Percentiles rank a stretch among this genome's conserved stretches.
Evolutionary conservation across 2,329 filamentous ascomycete species (phyloP).

Genomic region (Talaromyces albobiverticillius): DNA sequence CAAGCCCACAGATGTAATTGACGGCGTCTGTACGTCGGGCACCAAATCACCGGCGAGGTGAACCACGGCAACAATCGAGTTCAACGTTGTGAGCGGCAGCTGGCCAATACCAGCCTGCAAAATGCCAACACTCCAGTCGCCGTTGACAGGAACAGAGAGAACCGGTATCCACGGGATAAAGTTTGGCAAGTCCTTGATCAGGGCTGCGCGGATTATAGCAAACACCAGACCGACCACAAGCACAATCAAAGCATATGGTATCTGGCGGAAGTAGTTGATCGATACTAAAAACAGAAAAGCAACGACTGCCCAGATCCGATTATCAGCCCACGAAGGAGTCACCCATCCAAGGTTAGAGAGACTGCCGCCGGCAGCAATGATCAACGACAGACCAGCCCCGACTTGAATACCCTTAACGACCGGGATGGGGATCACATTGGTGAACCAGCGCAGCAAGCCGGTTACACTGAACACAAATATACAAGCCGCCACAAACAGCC

Average conservation of each 20-base stretch:
- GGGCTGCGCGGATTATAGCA: conserved; percentile 48
- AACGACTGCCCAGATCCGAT: conserved; percentile 70
- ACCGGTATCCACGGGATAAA: conserved; percentile 62
- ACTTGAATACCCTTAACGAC: conserved; percentile 95
- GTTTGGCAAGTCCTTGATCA: conserved; percentile 44
- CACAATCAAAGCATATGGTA: conserved; percentile 76
- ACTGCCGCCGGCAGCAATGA: conserved; percentile 70
- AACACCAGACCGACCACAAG: conserved; percentile 68
- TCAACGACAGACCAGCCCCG: conserved; percentile 79
- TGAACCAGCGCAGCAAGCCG: conserved; percentile 72
- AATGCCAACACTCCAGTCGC: conserved; percentile 53
- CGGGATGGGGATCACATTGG: conserved; percentile 73
- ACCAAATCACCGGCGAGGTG: conserved; percentile 76
- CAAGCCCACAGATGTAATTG: conserved; percentile 72
- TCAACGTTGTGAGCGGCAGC: conserved; percentile 85
- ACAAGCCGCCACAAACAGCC: conserved; percentile 70
- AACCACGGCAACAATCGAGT: conserved; percentile 85
- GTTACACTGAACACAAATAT: conserved; percentile 77
- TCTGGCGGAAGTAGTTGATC: conserved; percentile 61
- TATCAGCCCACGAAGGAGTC: conserved; percentile 66
- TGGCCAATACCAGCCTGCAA: conserved; percentile 75
- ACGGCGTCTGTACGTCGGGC: conserved; percentile 64
- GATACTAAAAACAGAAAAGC: conserved; percentile 70
- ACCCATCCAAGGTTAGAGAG: conserved; percentile 69
- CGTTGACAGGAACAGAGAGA: conserved; percentile 44